These are phyloP conservation scores for Coemansia sp. DNA, from an alignment of 192 early-diverging fungal species.

Conservation along the genomic window DNA sequence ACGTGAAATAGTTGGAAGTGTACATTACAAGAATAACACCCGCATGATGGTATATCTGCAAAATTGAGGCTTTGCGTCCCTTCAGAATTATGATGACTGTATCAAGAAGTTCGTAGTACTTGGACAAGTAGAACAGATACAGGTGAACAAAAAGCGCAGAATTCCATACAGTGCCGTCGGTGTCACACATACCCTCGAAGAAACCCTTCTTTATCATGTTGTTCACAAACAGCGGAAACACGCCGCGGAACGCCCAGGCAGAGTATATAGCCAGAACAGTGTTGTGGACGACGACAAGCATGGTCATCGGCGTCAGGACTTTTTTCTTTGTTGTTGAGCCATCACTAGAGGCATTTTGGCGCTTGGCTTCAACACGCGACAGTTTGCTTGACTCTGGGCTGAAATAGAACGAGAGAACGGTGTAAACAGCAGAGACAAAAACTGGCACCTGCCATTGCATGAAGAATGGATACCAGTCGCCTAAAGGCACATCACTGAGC, in stretches of 20 bases:
- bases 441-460: slow-evolving; percentile 72
- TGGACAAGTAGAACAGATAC: slow-evolving; percentile 83
- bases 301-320: slow-evolving; percentile 59
- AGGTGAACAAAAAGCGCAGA: slow-evolving; percentile 68
- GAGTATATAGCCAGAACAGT: slow-evolving; percentile 69
- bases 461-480: slow-evolving; percentile 67
- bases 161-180: slow-evolving; percentile 66
- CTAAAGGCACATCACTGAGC: slow-evolving; percentile 61
- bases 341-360: slow-evolving; percentile 8
- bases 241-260: slow-evolving; percentile 65
- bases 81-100: slow-evolving; percentile 79
- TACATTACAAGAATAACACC: slow-evolving; percentile 84
- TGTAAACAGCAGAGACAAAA: slow-evolving; percentile 58
- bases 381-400: slow-evolving; percentile 19
- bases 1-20: slow-evolving; percentile 65
- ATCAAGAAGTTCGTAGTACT: slow-evolving; percentile 83
- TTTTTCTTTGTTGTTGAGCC: slow-evolving; percentile 1
- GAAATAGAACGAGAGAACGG: slow-evolving; percentile 38
- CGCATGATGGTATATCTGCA: slow-evolving; percentile 87
- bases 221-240: slow-evolving; percentile 58
- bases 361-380: slow-evolving; percentile 15
- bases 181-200: slow-evolving; percentile 66
- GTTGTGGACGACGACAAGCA: slow-evolving; percentile 78
- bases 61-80: slow-evolving; percentile 65
- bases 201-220: slow-evolving; percentile 56